Evolutionary conservation across 208 protist species (phyloP).

Genomic region (Leishmania aethiopica): DNA sequence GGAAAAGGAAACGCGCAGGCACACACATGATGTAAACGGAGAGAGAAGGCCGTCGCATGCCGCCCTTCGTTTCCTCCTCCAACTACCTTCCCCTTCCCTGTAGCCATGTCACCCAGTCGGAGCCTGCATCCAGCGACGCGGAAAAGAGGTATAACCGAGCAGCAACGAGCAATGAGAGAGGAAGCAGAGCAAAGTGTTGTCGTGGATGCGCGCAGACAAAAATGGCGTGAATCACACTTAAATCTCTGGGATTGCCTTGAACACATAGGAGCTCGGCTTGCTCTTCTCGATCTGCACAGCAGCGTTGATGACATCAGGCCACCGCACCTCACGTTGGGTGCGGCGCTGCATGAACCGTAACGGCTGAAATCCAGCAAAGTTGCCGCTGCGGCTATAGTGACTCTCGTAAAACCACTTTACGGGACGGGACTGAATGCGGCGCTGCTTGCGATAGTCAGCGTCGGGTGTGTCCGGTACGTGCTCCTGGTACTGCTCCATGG

Average conservation of each 20-base stretch:
- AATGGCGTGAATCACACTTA: slow-evolving; percentile 22
- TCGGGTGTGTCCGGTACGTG: slow-evolving; percentile 92
- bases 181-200: background rate
- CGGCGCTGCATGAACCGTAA: slow-evolving; percentile 92
- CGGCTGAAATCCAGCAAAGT: slow-evolving; percentile 90
- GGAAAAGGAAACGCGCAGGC: background rate
- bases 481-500: slow-evolving; percentile 93
- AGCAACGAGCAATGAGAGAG: background rate
- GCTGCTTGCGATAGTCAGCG: slow-evolving; percentile 90
- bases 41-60: background rate
- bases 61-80: background rate
- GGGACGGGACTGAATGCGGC: slow-evolving; percentile 88
- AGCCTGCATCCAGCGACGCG: background rate
- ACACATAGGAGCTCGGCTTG: slow-evolving; percentile 85
- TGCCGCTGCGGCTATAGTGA: slow-evolving; percentile 92
- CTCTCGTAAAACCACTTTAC: slow-evolving; percentile 96
- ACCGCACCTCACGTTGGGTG: slow-evolving; percentile 88
- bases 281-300: slow-evolving; percentile 87
- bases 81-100: background rate
- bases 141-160: background rate
- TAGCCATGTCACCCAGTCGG: background rate
- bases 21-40: background rate
- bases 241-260: slow-evolving; percentile 90
- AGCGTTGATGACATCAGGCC: slow-evolving; percentile 91
- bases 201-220: background rate